Conservation (phyloP, 1,284 basidiomycete species). For the Puccinia triticina region DNA sequence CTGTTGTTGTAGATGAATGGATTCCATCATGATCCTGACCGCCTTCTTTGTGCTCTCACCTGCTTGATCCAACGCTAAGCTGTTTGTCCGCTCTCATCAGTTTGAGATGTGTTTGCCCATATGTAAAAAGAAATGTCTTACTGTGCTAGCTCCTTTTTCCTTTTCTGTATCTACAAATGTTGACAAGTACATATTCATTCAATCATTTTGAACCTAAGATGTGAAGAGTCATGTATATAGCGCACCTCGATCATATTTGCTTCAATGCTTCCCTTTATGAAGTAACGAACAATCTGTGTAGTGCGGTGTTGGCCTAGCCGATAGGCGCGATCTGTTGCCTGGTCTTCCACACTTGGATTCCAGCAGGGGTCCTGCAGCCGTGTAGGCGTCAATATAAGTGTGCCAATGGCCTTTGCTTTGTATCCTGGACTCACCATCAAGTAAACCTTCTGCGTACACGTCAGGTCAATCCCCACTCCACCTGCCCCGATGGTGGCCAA, state of each 20-base stretch:
- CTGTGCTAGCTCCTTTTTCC: conserved; percentile 1
- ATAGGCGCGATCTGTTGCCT: conserved; percentile 14
- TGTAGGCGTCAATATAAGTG: neutral
- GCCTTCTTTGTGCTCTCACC: neutral
- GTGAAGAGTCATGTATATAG: neutral
- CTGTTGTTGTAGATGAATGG: neutral
- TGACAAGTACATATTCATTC: neutral
- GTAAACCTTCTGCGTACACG: conserved; percentile 1
- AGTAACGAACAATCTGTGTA: neutral
- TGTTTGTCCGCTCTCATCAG: neutral
- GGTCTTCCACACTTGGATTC: conserved; percentile 11
- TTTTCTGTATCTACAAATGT: conserved; percentile 12
- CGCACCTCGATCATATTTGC: conserved; percentile 5
- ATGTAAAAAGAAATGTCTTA: conserved; percentile 7
- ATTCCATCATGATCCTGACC: conserved; percentile 9
- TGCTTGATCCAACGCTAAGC: neutral
- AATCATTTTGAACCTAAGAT: neutral
- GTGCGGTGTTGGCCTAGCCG: neutral
- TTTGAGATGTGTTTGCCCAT: neutral
- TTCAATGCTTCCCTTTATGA: conserved; percentile 1
- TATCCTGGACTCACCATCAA: conserved; percentile 2
- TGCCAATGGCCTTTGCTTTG: neutral
- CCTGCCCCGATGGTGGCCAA: conserved; percentile 1
- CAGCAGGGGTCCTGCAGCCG: neutral
- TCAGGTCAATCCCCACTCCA: conserved; percentile 20